Conservation (phyloP, 306 rosid genomes). For the Oemleria cerasiformis region DNA sequence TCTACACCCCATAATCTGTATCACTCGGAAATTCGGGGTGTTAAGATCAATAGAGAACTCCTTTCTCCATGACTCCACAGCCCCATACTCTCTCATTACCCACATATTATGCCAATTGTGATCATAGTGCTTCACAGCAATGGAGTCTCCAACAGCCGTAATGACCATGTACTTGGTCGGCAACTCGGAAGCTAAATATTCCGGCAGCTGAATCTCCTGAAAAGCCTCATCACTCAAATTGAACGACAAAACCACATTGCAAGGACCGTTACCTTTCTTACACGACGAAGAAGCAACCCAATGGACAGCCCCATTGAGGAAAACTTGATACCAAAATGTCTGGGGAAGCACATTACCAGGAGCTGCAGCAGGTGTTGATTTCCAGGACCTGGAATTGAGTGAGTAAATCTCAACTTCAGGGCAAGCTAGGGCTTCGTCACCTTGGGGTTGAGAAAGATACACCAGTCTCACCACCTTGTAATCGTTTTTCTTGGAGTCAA, state of each 20-base stretch:
- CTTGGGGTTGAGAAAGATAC: background rate
- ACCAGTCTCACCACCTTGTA: conserved; percentile 12
- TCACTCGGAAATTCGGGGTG: background rate
- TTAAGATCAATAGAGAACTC: background rate
- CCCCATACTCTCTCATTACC: conserved; percentile 19
- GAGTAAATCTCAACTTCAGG: conserved; percentile 14
- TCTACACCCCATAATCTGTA: background rate
- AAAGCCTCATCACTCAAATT: conserved; percentile 12
- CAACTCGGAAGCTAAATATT: background rate
- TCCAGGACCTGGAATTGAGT: conserved; percentile 8
- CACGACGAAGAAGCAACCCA: conserved; percentile 2
- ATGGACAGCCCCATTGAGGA: conserved; percentile 16
- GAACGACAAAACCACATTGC: conserved; percentile 6
- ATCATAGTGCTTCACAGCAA: conserved; percentile 2
- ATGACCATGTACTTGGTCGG: background rate
- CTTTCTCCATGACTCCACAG: conserved; percentile 22
- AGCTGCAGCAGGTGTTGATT: background rate
- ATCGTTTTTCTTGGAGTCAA: background rate
- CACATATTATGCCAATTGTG: background rate
- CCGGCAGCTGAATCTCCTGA: conserved; percentile 6
- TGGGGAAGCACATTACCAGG: background rate
- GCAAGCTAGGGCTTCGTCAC: background rate
- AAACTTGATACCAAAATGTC: background rate
- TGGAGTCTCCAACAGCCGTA: background rate
- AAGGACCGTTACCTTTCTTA: background rate